These are phyloP conservation scores for Globomyces sp. DNA, from an alignment of 371 early-diverging fungal genomes.

Conservation along the genomic window DNA sequence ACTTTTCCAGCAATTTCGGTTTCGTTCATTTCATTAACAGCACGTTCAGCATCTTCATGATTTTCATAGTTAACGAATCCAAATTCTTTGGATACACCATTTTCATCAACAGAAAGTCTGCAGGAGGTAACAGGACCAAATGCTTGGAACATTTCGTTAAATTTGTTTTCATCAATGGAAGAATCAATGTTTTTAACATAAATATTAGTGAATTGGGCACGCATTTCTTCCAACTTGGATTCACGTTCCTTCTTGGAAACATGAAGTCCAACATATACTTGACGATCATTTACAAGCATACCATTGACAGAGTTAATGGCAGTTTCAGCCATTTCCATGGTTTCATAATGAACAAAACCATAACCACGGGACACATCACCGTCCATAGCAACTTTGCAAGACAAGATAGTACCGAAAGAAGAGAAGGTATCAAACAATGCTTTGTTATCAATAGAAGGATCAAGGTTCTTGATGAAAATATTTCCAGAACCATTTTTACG, in stretches of 20 bases:
- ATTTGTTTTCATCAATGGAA: conserved; percentile 77
- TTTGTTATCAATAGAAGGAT: conserved; percentile 94
- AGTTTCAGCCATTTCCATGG: conserved; percentile 87
- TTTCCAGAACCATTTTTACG: conserved; percentile 95
- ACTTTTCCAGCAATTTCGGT: conserved; percentile 86
- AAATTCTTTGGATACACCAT: conserved; percentile 86
- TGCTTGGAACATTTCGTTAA: conserved; percentile 77
- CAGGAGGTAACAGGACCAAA: conserved; percentile 90
- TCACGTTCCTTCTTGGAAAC: conserved; percentile 91
- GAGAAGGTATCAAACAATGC: conserved; percentile 99
- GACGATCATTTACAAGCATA: conserved; percentile 96
- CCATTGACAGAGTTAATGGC: conserved; percentile 99
- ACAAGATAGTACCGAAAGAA: conserved; percentile 97
- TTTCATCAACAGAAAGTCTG: conserved; percentile 70
- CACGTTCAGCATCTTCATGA: conserved; percentile 88
- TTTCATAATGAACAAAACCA: conserved; percentile 99
- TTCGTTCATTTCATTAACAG: conserved; percentile 94
- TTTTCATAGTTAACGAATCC: conserved; percentile 97
- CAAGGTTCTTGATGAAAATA: conserved; percentile 99
- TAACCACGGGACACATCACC: conserved; percentile 86
- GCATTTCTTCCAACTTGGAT: conserved; percentile 88
- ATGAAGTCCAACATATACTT: conserved; percentile 87
- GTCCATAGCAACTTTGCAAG: conserved; percentile 97
- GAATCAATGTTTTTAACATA: conserved; percentile 97
- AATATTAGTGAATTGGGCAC: conserved; percentile 95